Base-by-base conservation (phyloP, 2,329 filamentous ascomycete genomes). In the Blastomyces parvus region DNA sequence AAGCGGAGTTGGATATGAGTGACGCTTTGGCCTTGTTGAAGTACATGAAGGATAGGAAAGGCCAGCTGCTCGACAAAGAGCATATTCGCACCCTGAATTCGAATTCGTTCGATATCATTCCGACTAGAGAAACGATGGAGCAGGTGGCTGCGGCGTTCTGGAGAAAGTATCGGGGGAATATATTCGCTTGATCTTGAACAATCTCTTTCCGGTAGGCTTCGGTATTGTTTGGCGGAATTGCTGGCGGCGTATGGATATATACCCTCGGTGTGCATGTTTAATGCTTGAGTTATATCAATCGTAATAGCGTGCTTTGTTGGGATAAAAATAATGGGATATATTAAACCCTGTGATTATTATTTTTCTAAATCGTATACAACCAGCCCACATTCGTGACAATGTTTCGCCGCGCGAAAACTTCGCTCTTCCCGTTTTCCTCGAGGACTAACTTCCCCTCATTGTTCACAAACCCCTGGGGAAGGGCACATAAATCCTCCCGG, bases 11-110 rank as follows among this genome's bases (percentile, higher is more conserved):
- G 5, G 73, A 75, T 64, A 66, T 73, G 53, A 64, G 62, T 17
- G 73, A 75, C 60, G 68, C 69, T 7, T 46, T 74, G 30, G 71
- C 72, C 7, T 64, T 75, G 64, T 59, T 74, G 60, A 71, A 67
- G 62, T 66, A 70, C 58, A 42, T 71, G 61, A 68, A 67, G 36
- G 65, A 65, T 4, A 65, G 63, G 19, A 67, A 71, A 27, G 62
- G 67, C 1, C 66, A 66, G n/a, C 67, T 67, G 6, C 59, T 74
- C 44, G 66, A 72, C 53, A 63, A 60, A 60, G 70, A 72, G 61
- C 61, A 68, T 14, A 66, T 73, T 57, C 69, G 70, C 36, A 70
- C 66, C 7, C 63, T 74, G 63, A 72, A 70, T 48, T 63, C 70
- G 50, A 70, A 70, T 56, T 67, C 66, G 19, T 71, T 70, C 48